Evolutionary conservation across 768 basidiomycete genomes (phyloP).

Genomic region (Suillus variegatus): DNA sequence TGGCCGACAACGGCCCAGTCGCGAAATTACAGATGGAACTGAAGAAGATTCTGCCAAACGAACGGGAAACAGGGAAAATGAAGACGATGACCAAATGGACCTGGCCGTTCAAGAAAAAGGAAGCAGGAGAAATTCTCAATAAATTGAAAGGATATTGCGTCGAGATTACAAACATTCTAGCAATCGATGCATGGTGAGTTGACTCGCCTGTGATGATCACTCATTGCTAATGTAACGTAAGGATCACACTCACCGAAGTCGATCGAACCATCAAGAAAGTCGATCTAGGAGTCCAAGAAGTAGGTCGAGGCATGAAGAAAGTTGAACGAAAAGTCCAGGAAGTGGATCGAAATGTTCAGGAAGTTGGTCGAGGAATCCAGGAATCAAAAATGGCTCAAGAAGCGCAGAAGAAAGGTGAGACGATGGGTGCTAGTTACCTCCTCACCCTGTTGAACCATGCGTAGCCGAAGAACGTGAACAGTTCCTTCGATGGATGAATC

Average conservation of each 20-base stretch:
- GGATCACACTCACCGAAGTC: not conserved
- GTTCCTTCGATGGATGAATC: not conserved
- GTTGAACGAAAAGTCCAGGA: too few relatives aligned
- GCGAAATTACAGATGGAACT: not conserved
- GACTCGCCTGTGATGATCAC: too few relatives aligned
- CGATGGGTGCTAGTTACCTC: too few relatives aligned
- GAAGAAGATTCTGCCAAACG: not conserved
- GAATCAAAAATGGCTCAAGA: not conserved
- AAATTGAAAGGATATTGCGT: not conserved
- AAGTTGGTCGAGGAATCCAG: not conserved
- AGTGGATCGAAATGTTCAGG: too few relatives aligned
- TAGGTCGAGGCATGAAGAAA: not conserved
- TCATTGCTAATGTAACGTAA: not conserved
- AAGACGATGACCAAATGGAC: not conserved
- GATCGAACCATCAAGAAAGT: too few relatives aligned
- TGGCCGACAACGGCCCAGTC: not conserved
- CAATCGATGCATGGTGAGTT: not conserved
- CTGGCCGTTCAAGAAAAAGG: conserved; percentile 12
- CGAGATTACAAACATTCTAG: not conserved
- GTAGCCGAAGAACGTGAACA: not conserved
- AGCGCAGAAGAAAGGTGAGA: not conserved
- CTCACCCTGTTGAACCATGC: not conserved
- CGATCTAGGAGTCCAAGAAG: not conserved
- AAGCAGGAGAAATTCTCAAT: not conserved
- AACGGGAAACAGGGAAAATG: not conserved